Conservation (phyloP, 345 rosid species). For the Syzygium grande region DNA sequence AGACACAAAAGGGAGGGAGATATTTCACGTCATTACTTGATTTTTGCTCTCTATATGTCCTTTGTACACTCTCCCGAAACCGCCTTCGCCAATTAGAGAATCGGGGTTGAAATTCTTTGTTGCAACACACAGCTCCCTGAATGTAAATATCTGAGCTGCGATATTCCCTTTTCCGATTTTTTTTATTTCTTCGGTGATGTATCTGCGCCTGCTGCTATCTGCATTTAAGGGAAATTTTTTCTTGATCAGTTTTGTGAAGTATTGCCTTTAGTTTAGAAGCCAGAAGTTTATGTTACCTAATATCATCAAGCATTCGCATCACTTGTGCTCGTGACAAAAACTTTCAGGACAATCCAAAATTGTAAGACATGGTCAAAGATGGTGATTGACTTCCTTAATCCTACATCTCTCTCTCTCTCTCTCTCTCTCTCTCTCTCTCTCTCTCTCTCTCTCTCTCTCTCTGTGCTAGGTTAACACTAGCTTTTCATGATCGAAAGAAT, state of each 20-base stretch:
- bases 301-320: not conserved
- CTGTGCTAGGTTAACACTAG: not conserved
- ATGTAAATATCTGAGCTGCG: constrained; percentile 48
- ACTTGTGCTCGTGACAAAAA: not conserved
- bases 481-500: not conserved
- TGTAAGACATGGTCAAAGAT: not conserved
- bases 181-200: constrained; percentile 50
- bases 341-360: not conserved
- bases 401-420: not conserved
- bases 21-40: constrained; percentile 20
- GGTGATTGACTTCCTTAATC: not conserved
- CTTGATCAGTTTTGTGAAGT: not conserved
- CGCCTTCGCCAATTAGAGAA: constrained; percentile 83
- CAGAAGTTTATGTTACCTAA: not conserved
- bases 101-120: constrained; percentile 63
- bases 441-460: not conserved
- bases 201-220: constrained; percentile 73
- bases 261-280: not conserved
- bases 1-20: not conserved
- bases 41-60: constrained; percentile 39
- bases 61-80: constrained; percentile 90
- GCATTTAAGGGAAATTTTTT: not conserved
- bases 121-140: constrained; percentile 50
- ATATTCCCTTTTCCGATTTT: constrained; percentile 67
- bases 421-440: not conserved